Conservation (phyloP, 2,329 filamentous ascomycete genomes). For the Epichloe sp. region DNA sequence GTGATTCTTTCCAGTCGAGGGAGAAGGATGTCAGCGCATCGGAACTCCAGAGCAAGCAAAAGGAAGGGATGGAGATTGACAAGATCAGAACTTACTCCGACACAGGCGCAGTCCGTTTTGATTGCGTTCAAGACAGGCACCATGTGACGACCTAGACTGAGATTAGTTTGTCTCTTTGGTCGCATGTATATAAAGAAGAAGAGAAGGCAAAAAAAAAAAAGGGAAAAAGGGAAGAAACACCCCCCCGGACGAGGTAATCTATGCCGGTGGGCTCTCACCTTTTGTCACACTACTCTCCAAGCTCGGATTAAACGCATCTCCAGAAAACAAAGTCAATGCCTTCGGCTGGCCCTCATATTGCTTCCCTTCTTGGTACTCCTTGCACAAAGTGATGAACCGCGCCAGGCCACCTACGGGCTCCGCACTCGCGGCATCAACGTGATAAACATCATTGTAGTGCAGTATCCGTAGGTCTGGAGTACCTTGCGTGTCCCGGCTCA, state of each 20-base stretch:
- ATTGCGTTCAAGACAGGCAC: slow-evolving; percentile 69
- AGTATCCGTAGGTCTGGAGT: slow-evolving; percentile 63
- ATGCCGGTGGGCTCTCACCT: slow-evolving; percentile 29
- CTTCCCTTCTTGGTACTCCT: slow-evolving; percentile 55
- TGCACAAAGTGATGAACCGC: slow-evolving; percentile 66
- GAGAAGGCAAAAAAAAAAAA: not conserved
- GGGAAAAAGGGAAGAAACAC: too few relatives aligned
- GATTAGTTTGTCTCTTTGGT: not conserved
- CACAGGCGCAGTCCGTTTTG: slow-evolving; percentile 66
- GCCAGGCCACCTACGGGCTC: slow-evolving; percentile 74
- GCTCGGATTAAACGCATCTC: slow-evolving; percentile 86
- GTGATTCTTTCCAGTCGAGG: slow-evolving; percentile 43
- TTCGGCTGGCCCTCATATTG: slow-evolving; percentile 50
- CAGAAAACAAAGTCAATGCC: slow-evolving; percentile 72
- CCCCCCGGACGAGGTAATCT: not conserved
- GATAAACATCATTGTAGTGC: slow-evolving; percentile 93
- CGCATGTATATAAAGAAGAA: not conserved
- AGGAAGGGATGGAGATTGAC: not conserved
- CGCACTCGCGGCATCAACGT: slow-evolving; percentile 60
- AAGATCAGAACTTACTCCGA: slow-evolving; percentile 47
- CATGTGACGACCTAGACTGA: slow-evolving; percentile 58
- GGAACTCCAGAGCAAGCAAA: not conserved
- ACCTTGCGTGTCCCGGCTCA: not conserved
- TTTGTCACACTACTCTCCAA: slow-evolving; percentile 83
- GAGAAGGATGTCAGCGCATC: too few relatives aligned